Evolutionary conservation across 169 alveolate species (phyloP), one percentile per base, ranked within the genome.

Genomic region (Plasmodium malariae): DNA sequence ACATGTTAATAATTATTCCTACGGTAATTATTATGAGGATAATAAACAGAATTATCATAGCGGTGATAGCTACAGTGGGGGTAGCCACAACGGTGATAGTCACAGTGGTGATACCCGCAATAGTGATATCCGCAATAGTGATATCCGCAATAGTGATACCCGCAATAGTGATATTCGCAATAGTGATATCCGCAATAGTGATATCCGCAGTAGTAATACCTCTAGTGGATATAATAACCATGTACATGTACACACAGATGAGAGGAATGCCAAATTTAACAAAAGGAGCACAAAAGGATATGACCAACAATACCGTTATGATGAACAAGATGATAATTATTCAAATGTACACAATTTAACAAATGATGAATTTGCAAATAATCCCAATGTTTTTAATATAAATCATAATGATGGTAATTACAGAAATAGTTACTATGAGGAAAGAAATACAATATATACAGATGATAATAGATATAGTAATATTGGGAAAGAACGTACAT

Each of bases 361-460:
- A 30, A 59, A 19, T 73, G 55, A 73, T 40, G 21, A 9, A 14
- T 19, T 55, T 34, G 36, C 63, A 34, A 30, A 73, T 7, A 62
- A 19, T 19, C 28, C 62, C 26, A 62, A 73, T 9, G 9, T 17
- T 7, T 37, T 59, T 51, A 40, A 45, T 14, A 78, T 78, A 60
- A 78, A 78, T 49, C 76, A 28, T 32, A 78, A 78, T 62, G 71
- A 62, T 51, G 19, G 55, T 19, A 21, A 73, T 57, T 73, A 21
- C 37, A 62, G 26, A 45, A 71, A 45, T 71, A 34, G 69, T 36
- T 71, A 71, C 40, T 11, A 71, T 17, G 37, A 14, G 43, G 48
- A 59, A 36, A 71, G 85, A 19, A 36, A 26, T 26, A 57, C 40
- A 37, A 71, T 51, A 21, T 59, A 59, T 21, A 68, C 43, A 49